A percentile compares a stretch with the other conserved stretches of the same genome.
phyloP scores from a whole-genome alignment of 768 basidiomycete species.

The Kwoniella sp. region DNA sequence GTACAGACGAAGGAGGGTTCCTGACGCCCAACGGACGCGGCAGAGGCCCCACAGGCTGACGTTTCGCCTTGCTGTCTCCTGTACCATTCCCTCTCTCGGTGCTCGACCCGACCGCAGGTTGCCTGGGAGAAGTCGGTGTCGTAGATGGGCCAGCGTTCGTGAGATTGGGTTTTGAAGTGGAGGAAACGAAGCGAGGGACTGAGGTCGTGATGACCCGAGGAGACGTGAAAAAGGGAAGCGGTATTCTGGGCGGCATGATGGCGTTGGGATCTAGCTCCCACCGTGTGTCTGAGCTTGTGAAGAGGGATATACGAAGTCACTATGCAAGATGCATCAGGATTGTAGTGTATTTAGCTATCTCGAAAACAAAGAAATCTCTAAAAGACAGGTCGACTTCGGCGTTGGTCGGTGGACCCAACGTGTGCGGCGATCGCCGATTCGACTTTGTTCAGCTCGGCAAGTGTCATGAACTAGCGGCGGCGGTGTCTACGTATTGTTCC shows the following conservation, averaged over 20 bases:
- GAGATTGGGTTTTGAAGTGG: constrained; percentile 8
- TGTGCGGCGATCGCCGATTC: constrained; percentile 11
- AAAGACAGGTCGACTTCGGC: not conserved
- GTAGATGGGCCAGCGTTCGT: constrained; percentile 15
- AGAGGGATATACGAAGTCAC: no score
- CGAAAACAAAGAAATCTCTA: not conserved
- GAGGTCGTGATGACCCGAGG: not conserved
- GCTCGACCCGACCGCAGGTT: not conserved
- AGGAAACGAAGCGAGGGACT: not conserved
- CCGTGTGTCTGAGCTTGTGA: no score
- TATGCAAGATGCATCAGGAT: no score
- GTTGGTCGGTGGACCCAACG: not conserved
- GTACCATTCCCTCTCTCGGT: not conserved
- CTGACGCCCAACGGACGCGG: constrained; percentile 73
- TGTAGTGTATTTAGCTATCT: no score
- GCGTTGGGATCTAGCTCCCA: not conserved
- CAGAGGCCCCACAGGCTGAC: constrained; percentile 24
- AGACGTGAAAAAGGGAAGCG: not conserved
- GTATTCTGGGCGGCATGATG: constrained; percentile 24
- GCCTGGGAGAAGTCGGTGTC: not conserved
- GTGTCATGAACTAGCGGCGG: not conserved
- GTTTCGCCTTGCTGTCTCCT: not conserved
- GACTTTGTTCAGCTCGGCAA: not conserved
- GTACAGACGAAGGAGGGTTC: constrained; percentile 67
- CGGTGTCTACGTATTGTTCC: not conserved